A percentile compares a stretch with the other conserved stretches of the same genome.
Evolutionary conservation across 345 rosid genomes (phyloP).

Genomic region (Eucalyptus rudis): DNA sequence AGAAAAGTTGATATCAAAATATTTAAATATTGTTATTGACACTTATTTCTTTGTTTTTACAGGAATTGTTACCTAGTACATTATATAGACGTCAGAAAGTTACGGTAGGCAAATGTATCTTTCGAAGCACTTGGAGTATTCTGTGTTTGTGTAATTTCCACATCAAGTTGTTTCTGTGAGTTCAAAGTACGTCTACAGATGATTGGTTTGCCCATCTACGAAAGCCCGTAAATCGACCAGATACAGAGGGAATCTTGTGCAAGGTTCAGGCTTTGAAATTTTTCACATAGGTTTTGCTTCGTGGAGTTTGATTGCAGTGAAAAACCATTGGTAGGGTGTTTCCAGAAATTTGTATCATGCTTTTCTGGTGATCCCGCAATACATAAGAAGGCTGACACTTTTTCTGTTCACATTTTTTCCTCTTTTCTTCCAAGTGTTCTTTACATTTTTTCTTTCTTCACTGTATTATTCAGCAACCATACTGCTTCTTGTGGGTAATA

Average conservation of each 20-base stretch:
- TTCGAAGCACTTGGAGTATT: conserved; percentile 9
- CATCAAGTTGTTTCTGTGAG: not conserved
- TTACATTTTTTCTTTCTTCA: not conserved
- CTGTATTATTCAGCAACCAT: not conserved
- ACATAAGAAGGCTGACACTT: not conserved
- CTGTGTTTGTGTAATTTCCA: not conserved
- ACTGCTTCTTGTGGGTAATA: not conserved
- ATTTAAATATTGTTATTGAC: not conserved
- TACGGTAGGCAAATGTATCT: conserved; percentile 13
- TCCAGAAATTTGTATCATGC: not conserved
- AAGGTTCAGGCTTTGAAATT: not conserved
- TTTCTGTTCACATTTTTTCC: not conserved
- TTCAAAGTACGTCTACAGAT: conserved; percentile 6
- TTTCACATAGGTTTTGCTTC: not conserved
- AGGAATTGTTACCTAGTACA: conserved; percentile 45
- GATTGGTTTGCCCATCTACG: conserved; percentile 5
- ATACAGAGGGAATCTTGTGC: not conserved
- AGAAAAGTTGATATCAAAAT: not conserved
- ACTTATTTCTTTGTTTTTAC: not conserved
- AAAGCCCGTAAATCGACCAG: not conserved
- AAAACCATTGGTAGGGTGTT: not conserved
- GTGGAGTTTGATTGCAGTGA: not conserved
- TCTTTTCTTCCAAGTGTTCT: not conserved
- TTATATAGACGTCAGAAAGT: conserved; percentile 3
- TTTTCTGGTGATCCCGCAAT: not conserved